Conservation (phyloP, 768 basidiomycete species). For the Lepiota brunneoincarnata region DNA sequence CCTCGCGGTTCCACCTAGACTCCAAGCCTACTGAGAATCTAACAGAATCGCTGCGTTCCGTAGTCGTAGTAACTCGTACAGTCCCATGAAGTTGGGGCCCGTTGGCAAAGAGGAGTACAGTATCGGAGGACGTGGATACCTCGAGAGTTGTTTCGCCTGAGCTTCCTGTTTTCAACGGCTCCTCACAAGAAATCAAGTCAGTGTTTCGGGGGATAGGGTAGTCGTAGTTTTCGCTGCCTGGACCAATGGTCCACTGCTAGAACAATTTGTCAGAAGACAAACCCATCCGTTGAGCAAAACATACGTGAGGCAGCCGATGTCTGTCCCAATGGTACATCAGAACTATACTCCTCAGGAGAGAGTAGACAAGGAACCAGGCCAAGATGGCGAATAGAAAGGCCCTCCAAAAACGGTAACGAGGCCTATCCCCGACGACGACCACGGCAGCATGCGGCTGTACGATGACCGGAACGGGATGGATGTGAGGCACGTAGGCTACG, state of each 20-base stretch:
- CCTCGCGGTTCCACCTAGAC: background rate
- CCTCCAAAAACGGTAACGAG: conserved; percentile 3
- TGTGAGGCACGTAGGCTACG: conserved; percentile 3
- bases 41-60: background rate
- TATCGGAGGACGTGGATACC: background rate
- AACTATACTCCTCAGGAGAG: background rate
- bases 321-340: background rate
- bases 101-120: background rate
- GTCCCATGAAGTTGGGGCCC: background rate
- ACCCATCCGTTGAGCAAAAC: background rate
- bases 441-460: background rate
- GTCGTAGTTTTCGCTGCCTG: conserved; percentile 1
- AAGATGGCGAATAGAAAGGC: background rate
- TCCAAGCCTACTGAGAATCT: background rate
- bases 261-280: background rate
- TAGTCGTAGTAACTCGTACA: conserved; percentile 2
- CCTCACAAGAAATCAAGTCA: conserved; percentile 1
- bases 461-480: background rate
- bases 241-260: conserved; percentile 8
- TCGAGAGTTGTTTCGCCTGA: background rate
- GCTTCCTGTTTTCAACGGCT: conserved; percentile 1
- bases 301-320: conserved; percentile 2
- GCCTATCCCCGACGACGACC: background rate
- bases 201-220: conserved; percentile 1
- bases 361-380: background rate